Conservation (phyloP, 805 yeast species). For the Hanseniaspora lindneri region DNA sequence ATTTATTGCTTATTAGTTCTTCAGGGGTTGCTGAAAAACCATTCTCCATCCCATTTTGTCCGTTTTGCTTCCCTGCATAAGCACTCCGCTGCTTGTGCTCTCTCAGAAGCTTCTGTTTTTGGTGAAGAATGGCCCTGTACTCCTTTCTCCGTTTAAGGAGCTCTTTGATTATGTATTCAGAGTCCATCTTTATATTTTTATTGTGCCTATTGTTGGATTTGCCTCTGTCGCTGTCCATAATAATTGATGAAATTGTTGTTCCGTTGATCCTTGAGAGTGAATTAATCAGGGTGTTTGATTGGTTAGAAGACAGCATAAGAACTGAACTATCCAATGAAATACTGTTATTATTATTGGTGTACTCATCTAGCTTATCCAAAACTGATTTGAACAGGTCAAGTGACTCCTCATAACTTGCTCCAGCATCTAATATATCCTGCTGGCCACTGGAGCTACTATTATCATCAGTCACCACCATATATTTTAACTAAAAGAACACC, state of each 20-base stretch:
- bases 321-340: neutral
- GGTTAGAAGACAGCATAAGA: slow-evolving; percentile 9
- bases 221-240: neutral
- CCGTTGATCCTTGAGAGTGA: slow-evolving; percentile 11
- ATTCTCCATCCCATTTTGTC: neutral
- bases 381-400: slow-evolving; percentile 4
- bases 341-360: slow-evolving; percentile 1
- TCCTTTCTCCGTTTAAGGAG: slow-evolving; percentile 13
- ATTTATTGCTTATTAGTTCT: neutral
- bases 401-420: slow-evolving; percentile 2
- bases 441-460: neutral
- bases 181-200: slow-evolving; percentile 11
- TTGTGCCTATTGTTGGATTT: neutral
- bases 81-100: neutral
- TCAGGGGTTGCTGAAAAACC: neutral
- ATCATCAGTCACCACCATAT: no score
- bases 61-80: no score
- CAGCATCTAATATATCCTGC: no score
- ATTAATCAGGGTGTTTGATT: slow-evolving; percentile 6
- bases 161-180: slow-evolving; percentile 11
- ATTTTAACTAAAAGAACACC: no score
- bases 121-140: slow-evolving; percentile 1
- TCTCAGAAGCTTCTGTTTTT: neutral
- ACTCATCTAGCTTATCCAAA: slow-evolving; percentile 14
- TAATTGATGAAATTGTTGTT: slow-evolving; percentile 11